These are phyloP conservation scores for Elongisporangium undulatum DNA, from an alignment of 352 stramenopile species.

Conservation along the genomic window DNA sequence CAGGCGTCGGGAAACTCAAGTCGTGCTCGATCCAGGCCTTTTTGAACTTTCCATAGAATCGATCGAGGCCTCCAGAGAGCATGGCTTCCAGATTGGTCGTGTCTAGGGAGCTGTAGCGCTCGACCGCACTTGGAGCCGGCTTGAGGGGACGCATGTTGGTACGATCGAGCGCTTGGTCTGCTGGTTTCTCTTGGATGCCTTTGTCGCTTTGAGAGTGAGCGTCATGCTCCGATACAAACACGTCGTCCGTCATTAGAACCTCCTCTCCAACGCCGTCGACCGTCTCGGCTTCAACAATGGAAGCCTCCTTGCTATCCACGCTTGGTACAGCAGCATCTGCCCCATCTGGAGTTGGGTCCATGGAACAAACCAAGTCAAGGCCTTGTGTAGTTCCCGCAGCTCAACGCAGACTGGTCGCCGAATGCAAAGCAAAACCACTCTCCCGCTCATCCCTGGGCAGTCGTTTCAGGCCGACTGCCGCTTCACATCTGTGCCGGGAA, in stretches of 20 bases:
- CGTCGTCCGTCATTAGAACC: not conserved
- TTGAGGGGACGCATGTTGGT: not conserved
- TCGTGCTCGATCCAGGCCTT: conserved; percentile 40
- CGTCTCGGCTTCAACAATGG: not conserved
- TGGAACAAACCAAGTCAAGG: not conserved
- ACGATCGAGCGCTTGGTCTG: not conserved
- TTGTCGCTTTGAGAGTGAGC: not conserved
- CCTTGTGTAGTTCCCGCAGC: not conserved
- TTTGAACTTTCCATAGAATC: conserved; percentile 44
- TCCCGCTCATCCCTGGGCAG: no score
- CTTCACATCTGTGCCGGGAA: no score
- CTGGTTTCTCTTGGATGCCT: not conserved
- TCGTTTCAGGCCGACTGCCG: no score
- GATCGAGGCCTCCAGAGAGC: conserved; percentile 50
- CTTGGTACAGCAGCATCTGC: not conserved
- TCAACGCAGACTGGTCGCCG: not conserved
- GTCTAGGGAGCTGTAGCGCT: conserved; percentile 37
- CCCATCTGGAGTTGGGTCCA: not conserved
- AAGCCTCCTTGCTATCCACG: not conserved
- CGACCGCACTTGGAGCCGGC: conserved; percentile 5
- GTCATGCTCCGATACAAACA: not conserved
- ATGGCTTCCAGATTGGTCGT: conserved; percentile 45
- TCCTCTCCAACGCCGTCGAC: not conserved
- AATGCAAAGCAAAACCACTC: no score
- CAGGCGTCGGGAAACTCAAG: conserved; percentile 46